A percentile compares a stretch with the other conserved stretches of the same genome.
Evolutionary conservation across 768 basidiomycete species (phyloP).

Genomic region (Polyporus arcularius): DNA sequence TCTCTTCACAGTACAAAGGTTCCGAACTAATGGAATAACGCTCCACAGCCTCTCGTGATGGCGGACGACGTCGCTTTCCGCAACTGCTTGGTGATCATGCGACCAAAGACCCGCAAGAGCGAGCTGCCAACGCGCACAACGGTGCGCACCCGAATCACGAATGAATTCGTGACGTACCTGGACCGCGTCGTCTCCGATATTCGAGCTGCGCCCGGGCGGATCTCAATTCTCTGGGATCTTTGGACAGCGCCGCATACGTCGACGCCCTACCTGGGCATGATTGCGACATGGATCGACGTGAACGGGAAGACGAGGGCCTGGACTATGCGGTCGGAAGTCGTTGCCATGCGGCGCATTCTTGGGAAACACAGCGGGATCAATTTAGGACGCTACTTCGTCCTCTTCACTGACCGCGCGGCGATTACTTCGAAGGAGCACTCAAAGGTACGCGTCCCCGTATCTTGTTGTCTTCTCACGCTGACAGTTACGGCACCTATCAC

Average conservation of each 20-base stretch:
- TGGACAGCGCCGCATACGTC: conserved; percentile 27
- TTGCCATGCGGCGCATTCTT: conserved; percentile 25
- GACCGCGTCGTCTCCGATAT: not conserved
- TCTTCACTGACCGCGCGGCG: conserved; percentile 27
- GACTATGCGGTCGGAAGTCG: conserved; percentile 24
- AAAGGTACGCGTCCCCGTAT: conserved; percentile 23
- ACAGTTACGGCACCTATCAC: not conserved
- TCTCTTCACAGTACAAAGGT: too few species aligned
- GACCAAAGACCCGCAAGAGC: not conserved
- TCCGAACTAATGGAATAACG: too few species aligned
- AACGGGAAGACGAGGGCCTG: conserved; percentile 15
- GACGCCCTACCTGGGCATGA: conserved; percentile 23
- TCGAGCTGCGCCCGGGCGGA: conserved; percentile 6
- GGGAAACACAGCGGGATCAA: conserved; percentile 31
- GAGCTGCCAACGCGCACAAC: not conserved
- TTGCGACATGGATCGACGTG: conserved; percentile 26
- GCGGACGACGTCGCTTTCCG: not conserved
- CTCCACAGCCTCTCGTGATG: not conserved
- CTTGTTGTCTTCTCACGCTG: too few species aligned
- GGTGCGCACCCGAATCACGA: not conserved
- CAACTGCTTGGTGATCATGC: conserved; percentile 7
- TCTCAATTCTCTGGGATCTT: conserved; percentile 19
- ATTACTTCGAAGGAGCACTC: conserved; percentile 19
- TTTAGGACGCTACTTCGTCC: conserved; percentile 29
- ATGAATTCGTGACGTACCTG: not conserved